Percentiles rank a stretch among this genome's conserved stretches.
phyloP scores from a whole-genome alignment of 2,329 filamentous ascomycete genomes.

The Aspergillus versicolor region DNA sequence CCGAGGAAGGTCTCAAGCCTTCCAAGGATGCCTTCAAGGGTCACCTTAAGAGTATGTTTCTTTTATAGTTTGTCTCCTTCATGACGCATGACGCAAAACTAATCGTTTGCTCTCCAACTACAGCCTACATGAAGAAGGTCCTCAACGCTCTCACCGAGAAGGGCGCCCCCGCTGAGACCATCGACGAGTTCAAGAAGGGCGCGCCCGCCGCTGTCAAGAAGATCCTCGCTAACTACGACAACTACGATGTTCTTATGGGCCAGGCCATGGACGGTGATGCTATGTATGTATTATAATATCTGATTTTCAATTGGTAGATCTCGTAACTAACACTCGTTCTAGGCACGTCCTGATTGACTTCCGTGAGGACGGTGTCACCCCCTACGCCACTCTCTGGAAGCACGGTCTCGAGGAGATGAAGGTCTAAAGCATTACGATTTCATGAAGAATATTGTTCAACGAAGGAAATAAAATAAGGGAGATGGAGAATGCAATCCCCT shows the following conservation, averaged over 20 bases:
- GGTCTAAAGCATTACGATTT: conserved; percentile 62
- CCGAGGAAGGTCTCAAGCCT: conserved; percentile 43
- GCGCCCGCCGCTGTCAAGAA: conserved; percentile 77
- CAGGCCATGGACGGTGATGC: conserved; percentile 90
- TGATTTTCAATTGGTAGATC: not conserved
- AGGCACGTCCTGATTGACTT: conserved; percentile 94
- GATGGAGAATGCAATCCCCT: conserved; percentile 7
- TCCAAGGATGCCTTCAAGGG: conserved; percentile 81
- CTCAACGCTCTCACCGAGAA: conserved; percentile 68
- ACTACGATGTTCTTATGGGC: conserved; percentile 93
- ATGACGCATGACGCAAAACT: not conserved
- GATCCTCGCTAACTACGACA: conserved; percentile 85
- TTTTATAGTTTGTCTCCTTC: not conserved
- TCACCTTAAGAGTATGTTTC: conserved; percentile 76
- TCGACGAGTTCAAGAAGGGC: conserved; percentile 77
- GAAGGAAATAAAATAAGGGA: conserved; percentile 25
- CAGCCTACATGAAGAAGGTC: conserved; percentile 89
- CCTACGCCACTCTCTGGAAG: conserved; percentile 91
- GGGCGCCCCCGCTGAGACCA: conserved; percentile 61
- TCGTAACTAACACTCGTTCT: conserved; percentile 5
- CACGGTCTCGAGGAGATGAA: conserved; percentile 86
- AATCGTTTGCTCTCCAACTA: not conserved
- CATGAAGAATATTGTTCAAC: conserved; percentile 18
- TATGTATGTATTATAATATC: conserved; percentile 64
- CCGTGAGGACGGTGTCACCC: conserved; percentile 91